Base-by-base conservation (phyloP, 805 yeast species). In the Candida michaelii region DNA sequence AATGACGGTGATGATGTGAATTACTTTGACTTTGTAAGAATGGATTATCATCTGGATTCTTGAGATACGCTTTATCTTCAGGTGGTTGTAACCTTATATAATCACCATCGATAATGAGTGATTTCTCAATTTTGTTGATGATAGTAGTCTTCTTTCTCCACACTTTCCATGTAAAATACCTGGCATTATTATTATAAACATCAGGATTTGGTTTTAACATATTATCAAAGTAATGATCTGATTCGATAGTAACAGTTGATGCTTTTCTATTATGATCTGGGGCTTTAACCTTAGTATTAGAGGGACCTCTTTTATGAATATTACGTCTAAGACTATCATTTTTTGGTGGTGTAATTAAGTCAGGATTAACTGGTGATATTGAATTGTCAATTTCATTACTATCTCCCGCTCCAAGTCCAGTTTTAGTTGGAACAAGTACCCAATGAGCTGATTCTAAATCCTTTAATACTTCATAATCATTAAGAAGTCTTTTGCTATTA, bases 51-150 rank as follows among this genome's bases (percentile, higher is more conserved):
- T 48, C 45, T 1, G 62, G 62, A 23, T 55, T 61, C 38, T 57
- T 54, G 25, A 60, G 59, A 49, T 60, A 64, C 5, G 79, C 51
- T 76, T 79, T 73, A 45, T 87, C 91, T 52, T 86, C 89, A 6
- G 89, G 83, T 0, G 97, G 97, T 54, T 88, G 79, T 37, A 91
- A 77, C 54, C 90, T 91, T 11, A 91, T 79, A 55, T 89, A 89
- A 53, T 89, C 96, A n/a, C 97, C 98, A 62, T 91, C 98, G 29
- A 91, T 79, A 1, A 93, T 89, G 24, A 91, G 69, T 0, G 89
- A 79, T 53, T 93, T 79, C 53, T 89, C 95, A 47, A 87, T 87
- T 41, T 89, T 75, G 44, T 80, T 81, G 45, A 85, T 79, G 50
- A 91, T 82, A 0, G 95, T 82, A 16, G 89, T 90, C 53, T 90